Percentiles rank a stretch among this genome's conserved stretches.
These are phyloP conservation scores for Mycena venus DNA, from an alignment of 768 basidiomycete species.

Conservation along the genomic window DNA sequence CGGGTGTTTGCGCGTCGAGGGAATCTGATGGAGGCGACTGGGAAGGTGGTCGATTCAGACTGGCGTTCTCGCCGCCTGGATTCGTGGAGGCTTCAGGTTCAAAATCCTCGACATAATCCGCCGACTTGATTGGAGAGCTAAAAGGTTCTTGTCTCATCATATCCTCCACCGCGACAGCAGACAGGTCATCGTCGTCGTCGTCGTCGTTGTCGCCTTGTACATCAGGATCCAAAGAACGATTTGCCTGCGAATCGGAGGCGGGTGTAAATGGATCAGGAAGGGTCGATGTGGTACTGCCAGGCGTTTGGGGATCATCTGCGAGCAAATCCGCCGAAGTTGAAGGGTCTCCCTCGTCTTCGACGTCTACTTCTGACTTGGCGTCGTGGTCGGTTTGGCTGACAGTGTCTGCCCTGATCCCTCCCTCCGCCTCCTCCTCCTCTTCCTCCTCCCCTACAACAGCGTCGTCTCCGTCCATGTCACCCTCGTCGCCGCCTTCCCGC, in stretches of 20 bases:
- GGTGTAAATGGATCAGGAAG: slow-evolving; percentile 20
- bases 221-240: background rate
- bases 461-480: slow-evolving; percentile 43
- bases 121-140: slow-evolving; percentile 13
- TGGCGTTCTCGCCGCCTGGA: background rate
- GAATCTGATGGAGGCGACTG: background rate
- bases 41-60: background rate
- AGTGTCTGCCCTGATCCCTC: slow-evolving; percentile 16
- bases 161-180: slow-evolving; percentile 21
- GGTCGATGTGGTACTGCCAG: background rate
- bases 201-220: slow-evolving; percentile 20
- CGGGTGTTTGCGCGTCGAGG: background rate
- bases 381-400: slow-evolving; percentile 1
- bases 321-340: too few relatives aligned
- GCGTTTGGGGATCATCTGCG: slow-evolving; percentile 6
- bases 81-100: background rate
- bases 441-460: slow-evolving; percentile 40
- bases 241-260: background rate
- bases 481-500: slow-evolving; percentile 47
- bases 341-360: slow-evolving; percentile 33
- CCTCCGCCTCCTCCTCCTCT: slow-evolving; percentile 36
- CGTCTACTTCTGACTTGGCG: slow-evolving; percentile 44
- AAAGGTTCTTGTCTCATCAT: slow-evolving; percentile 7
- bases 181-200: slow-evolving; percentile 19
- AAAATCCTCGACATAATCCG: background rate